Conservation (phyloP, 2,329 filamentous ascomycete genomes). For the Neurospora sp. region DNA sequence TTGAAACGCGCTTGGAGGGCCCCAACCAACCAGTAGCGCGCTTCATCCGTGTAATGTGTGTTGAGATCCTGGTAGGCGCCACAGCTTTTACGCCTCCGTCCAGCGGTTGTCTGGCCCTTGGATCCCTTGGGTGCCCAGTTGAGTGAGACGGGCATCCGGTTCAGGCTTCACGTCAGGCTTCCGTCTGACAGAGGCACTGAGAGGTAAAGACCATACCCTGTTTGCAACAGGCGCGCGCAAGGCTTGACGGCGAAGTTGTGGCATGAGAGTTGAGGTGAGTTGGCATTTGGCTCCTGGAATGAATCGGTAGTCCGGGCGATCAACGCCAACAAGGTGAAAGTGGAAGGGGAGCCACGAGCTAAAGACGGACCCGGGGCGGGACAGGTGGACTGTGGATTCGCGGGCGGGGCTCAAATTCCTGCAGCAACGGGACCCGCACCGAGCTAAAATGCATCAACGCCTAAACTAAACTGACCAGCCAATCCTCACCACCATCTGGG, state of each 20-base stretch:
- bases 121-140: constrained; percentile 1
- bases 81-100: constrained; percentile 5
- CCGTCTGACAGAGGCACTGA: background rate
- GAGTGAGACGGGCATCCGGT: background rate
- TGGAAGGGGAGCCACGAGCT: background rate
- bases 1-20: constrained; percentile 17
- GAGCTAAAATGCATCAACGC: background rate
- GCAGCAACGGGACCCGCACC: background rate
- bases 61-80: background rate
- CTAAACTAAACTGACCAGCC: background rate
- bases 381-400: background rate
- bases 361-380: background rate
- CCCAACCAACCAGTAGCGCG: constrained; percentile 19
- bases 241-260: background rate
- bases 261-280: background rate
- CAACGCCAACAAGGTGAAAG: background rate
- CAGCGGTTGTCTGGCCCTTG: constrained; percentile 3
- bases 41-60: constrained; percentile 16
- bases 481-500: background rate
- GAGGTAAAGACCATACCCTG: background rate
- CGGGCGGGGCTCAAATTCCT: background rate
- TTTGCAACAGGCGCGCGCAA: background rate
- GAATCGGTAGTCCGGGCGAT: background rate
- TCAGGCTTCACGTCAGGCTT: background rate
- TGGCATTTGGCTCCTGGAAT: background rate